These are phyloP conservation scores for Crepidotus variabilis DNA, from an alignment of 768 basidiomycete genomes.

Conservation along the genomic window DNA sequence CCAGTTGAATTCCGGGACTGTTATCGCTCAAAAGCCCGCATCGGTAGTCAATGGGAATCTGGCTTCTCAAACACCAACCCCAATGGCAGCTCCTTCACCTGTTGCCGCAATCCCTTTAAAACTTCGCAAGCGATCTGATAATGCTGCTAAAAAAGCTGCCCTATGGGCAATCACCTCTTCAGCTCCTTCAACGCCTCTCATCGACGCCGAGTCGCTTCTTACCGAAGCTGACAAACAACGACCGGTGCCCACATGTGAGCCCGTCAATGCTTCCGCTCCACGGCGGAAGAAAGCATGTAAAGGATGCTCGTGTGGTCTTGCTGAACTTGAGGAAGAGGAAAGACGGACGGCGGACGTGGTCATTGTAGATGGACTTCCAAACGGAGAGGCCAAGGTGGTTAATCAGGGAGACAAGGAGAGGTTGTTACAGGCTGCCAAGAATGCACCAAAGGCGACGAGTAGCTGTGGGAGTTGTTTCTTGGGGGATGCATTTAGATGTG, in stretches of 20 bases:
- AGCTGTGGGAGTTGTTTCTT: constrained; percentile 97
- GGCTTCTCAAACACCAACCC: constrained; percentile 36
- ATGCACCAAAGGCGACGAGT: constrained; percentile 85
- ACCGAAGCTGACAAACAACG: constrained; percentile 79
- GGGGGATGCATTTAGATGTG: constrained; percentile 97
- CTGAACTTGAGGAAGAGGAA: constrained; percentile 90
- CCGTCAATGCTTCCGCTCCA: constrained; percentile 45
- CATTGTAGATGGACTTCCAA: constrained; percentile 59
- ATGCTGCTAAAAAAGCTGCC: constrained; percentile 74
- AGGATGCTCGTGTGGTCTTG: constrained; percentile 93
- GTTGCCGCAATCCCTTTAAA: constrained; percentile 1
- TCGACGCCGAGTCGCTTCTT: constrained; percentile 81
- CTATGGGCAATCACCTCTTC: constrained; percentile 75
- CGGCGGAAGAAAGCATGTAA: constrained; percentile 92
- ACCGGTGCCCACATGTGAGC: constrained; percentile 76
- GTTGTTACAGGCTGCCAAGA: constrained; percentile 60
- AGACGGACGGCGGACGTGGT: constrained; percentile 56
- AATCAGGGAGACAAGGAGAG: constrained; percentile 60
- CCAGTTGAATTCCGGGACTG: constrained; percentile 20
- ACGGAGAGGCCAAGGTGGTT: constrained; percentile 57
- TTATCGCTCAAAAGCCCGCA: constrained; percentile 72
- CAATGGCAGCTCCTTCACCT: constrained; percentile 18
- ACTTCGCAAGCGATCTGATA: constrained; percentile 49
- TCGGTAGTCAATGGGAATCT: constrained; percentile 35
- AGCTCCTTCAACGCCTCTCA: constrained; percentile 58